Evolutionary conservation across 179 eudicot species (phyloP).

Genomic region (Corrigiola litoralis): DNA sequence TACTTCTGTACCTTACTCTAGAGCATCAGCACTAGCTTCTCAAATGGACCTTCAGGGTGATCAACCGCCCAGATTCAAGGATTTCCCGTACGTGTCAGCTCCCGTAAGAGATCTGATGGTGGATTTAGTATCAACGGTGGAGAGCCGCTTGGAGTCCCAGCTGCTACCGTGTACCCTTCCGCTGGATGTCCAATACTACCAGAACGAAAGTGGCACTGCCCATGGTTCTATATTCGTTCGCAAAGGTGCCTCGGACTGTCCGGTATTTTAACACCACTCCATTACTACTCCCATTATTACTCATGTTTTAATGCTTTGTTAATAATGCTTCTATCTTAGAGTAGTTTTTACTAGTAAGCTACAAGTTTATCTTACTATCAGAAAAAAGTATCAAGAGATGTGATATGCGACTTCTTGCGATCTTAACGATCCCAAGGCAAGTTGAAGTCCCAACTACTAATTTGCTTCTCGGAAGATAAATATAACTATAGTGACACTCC

Average conservation of each 20-base stretch:
- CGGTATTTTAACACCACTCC: conserved; percentile 29
- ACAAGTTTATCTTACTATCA: too few relatives aligned
- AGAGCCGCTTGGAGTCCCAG: conserved; percentile 41
- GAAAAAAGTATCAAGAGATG: too few relatives aligned
- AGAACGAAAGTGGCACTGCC: conserved; percentile 43
- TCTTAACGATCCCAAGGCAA: too few relatives aligned
- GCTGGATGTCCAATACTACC: conserved; percentile 46
- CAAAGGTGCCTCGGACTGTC: conserved; percentile 56
- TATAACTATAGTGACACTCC: too few relatives aligned
- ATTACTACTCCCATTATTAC: too few relatives aligned
- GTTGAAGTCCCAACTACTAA: too few relatives aligned
- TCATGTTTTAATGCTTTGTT: too few relatives aligned
- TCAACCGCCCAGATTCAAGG: conserved; percentile 41
- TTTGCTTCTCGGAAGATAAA: too few relatives aligned
- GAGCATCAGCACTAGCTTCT: conserved; percentile 3
- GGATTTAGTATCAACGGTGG: conserved; percentile 58
- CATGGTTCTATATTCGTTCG: conserved; percentile 49
- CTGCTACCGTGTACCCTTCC: conserved; percentile 74
- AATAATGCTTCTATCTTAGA: too few relatives aligned
- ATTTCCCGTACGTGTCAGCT: conserved; percentile 65
- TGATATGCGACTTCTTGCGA: too few relatives aligned
- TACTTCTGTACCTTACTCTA: background rate
- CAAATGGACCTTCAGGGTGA: conserved; percentile 11
- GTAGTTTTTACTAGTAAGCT: too few relatives aligned
- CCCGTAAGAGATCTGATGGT: conserved; percentile 62